phyloP scores from a whole-genome alignment of 2,329 filamentous ascomycete genomes.

The Pseudomassariella vexata region DNA sequence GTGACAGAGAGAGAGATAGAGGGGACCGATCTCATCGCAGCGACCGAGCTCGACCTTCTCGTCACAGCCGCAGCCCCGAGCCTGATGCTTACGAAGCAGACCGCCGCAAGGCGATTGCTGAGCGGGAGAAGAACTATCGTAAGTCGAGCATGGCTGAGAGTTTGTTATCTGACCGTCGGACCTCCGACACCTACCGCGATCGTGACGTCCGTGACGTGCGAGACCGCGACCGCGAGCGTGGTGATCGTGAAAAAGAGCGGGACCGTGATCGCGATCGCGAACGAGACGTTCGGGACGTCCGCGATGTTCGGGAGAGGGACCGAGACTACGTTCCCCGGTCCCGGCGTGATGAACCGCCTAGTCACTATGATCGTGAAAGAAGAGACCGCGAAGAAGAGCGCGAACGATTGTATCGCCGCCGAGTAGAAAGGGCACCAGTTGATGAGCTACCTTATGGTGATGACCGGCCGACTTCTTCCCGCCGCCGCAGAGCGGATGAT shows the following conservation, averaged over 20 bases:
- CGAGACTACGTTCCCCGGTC: constrained; percentile 43
- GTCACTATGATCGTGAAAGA: constrained; percentile 78
- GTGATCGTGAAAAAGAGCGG: constrained; percentile 25
- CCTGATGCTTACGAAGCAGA: constrained; percentile 93
- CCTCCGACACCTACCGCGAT: constrained; percentile 39
- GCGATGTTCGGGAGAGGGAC: constrained; percentile 30
- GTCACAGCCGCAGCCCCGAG: constrained; percentile 83
- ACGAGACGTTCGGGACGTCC: too few species aligned
- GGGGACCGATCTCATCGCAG: constrained; percentile 60
- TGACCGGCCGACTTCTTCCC: constrained; percentile 56
- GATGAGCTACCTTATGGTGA: constrained; percentile 92
- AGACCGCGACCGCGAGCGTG: constrained; percentile 25
- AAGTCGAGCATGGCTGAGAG: constrained; percentile 68
- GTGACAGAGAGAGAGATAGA: constrained; percentile 51
- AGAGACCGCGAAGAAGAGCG: constrained; percentile 85
- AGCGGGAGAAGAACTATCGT: constrained; percentile 88
- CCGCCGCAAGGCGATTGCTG: constrained; percentile 84
- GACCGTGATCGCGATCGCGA: constrained; percentile 30
- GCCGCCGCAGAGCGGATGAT: constrained; percentile 76
- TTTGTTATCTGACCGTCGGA: constrained; percentile 48
- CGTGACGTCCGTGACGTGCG: constrained; percentile 34
- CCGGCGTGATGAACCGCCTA: constrained; percentile 54
- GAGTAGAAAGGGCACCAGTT: constrained; percentile 60
- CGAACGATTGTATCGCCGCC: constrained; percentile 80
- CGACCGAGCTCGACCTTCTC: constrained; percentile 44